A percentile compares a stretch with the other conserved stretches of the same genome.
These are phyloP conservation scores for Podaxis pistillaris DNA, from an alignment of 768 basidiomycete species.

Conservation along the genomic window DNA sequence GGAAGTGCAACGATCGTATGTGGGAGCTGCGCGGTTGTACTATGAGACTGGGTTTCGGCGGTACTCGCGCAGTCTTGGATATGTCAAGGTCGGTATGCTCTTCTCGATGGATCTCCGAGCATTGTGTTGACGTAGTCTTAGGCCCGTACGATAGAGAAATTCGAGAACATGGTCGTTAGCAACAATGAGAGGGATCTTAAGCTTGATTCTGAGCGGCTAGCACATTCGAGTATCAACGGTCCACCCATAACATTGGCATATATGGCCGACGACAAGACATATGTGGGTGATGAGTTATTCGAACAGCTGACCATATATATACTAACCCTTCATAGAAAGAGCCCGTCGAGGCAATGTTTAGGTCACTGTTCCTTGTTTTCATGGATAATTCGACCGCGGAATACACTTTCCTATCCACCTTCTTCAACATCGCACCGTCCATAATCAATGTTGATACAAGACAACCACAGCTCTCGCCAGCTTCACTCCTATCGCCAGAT, in stretches of 20 bases:
- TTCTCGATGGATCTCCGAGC: not conserved
- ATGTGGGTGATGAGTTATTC: slow-evolving; percentile 53
- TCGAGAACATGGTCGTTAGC: slow-evolving; percentile 55
- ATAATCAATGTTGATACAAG: slow-evolving; percentile 34
- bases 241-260: slow-evolving; percentile 80
- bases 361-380: slow-evolving; percentile 85
- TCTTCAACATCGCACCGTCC: slow-evolving; percentile 58
- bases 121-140: slow-evolving; percentile 25
- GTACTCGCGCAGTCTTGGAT: slow-evolving; percentile 79
- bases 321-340: slow-evolving; percentile 56
- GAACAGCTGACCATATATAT: not conserved
- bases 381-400: slow-evolving; percentile 95
- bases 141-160: slow-evolving; percentile 69
- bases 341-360: slow-evolving; percentile 77
- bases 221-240: slow-evolving; percentile 73
- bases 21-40: slow-evolving; percentile 80
- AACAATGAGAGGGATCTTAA: slow-evolving; percentile 40
- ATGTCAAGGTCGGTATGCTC: slow-evolving; percentile 58
- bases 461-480: slow-evolving; percentile 34
- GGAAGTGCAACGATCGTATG: slow-evolving; percentile 87
- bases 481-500: slow-evolving; percentile 43
- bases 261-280: slow-evolving; percentile 84
- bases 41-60: slow-evolving; percentile 95
- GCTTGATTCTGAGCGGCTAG: slow-evolving; percentile 56
- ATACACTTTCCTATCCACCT: slow-evolving; percentile 81